Evolutionary conservation across 306 rosid species (phyloP).

Genomic region (Leucaena leucocephala): DNA sequence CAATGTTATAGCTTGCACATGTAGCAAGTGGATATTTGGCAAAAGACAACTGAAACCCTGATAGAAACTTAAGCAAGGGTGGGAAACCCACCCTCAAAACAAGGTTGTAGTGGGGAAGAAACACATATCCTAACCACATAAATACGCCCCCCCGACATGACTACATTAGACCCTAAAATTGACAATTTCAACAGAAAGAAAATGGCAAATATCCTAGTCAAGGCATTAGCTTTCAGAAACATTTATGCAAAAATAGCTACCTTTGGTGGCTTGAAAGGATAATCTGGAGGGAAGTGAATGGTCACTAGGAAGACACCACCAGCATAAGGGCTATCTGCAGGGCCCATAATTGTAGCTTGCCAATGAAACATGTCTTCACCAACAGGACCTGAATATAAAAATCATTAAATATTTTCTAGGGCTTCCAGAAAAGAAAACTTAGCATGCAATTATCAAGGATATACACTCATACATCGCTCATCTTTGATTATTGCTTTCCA

Average conservation of each 20-base stretch:
- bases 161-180: neutral
- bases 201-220: neutral
- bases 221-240: slow-evolving; percentile 1
- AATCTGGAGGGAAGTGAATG: slow-evolving; percentile 65
- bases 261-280: slow-evolving; percentile 69
- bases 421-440: neutral
- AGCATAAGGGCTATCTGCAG: slow-evolving; percentile 46
- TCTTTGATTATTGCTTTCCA: neutral
- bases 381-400: slow-evolving; percentile 39
- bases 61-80: neutral
- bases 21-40: neutral
- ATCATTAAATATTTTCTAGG: neutral
- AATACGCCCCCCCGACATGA: neutral
- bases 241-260: slow-evolving; percentile 29
- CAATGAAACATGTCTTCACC: slow-evolving; percentile 48
- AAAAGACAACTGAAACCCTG: neutral
- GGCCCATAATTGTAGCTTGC: slow-evolving; percentile 50
- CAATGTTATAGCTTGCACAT: slow-evolving; percentile 10
- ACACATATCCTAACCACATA: neutral
- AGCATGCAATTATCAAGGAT: neutral
- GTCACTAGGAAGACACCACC: slow-evolving; percentile 60
- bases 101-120: neutral
- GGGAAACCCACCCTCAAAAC: neutral
- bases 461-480: neutral
- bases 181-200: neutral